Evolutionary conservation across 345 rosid genomes (phyloP).

Genomic region (Aegle marmelos): DNA sequence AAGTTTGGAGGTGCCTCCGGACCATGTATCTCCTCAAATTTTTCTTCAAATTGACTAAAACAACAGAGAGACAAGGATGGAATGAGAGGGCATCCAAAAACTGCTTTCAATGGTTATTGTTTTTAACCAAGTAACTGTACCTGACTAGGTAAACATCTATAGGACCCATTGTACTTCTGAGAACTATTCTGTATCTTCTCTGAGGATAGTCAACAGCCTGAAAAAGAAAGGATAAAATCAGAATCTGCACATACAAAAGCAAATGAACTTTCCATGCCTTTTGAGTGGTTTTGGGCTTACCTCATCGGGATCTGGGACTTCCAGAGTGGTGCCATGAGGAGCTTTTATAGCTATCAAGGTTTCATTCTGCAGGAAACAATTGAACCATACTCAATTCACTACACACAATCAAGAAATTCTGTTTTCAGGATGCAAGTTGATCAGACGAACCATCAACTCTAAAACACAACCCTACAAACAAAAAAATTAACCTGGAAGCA

Average conservation of each 20-base stretch:
- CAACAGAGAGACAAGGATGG: background rate
- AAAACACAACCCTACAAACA: background rate
- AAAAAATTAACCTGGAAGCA: conserved; percentile 74
- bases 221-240: conserved; percentile 8
- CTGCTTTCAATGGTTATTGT: background rate
- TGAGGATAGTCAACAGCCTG: conserved; percentile 92
- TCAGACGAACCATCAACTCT: conserved; percentile 1
- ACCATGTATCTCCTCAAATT: conserved; percentile 72
- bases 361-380: conserved; percentile 59
- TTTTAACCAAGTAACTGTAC: conserved; percentile 36
- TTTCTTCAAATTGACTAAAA: conserved; percentile 86
- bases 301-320: conserved; percentile 99
- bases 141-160: conserved; percentile 97
- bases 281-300: conserved; percentile 38
- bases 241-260: background rate
- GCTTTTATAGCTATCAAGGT: conserved; percentile 94
- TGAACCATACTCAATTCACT: conserved; percentile 2
- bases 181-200: conserved; percentile 87
- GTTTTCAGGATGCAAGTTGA: conserved; percentile 2
- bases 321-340: conserved; percentile 98
- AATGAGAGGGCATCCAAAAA: conserved; percentile 2
- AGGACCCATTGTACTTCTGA: conserved; percentile 97
- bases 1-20: conserved; percentile 49
- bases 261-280: background rate
- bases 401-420: background rate